Conservation (phyloP, 768 basidiomycete species). For the Hygrocybe coccinea region DNA sequence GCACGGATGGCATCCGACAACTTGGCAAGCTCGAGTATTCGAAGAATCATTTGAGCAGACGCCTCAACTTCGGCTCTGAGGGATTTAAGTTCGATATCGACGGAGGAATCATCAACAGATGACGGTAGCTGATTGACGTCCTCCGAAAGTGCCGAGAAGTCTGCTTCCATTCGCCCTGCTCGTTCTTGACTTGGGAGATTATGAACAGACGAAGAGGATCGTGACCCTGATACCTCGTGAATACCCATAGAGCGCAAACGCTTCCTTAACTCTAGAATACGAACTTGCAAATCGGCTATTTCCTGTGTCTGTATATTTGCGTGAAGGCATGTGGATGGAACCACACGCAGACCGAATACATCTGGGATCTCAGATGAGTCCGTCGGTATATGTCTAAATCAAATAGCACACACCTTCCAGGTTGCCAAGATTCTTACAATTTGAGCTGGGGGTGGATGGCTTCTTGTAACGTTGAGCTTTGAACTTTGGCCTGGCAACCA, state of each 20-base stretch:
- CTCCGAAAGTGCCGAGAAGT: conserved; percentile 41
- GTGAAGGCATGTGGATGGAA: conserved; percentile 31
- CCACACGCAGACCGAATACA: conserved; percentile 48
- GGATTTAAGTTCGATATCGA: conserved; percentile 58
- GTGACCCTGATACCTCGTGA: conserved; percentile 47
- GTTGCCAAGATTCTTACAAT: neutral
- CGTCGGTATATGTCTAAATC: too few relatives aligned
- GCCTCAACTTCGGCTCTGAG: conserved; percentile 55
- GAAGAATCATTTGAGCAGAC: conserved; percentile 45
- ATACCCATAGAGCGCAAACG: conserved; percentile 59
- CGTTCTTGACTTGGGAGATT: conserved; percentile 52
- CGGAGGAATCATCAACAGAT: conserved; percentile 34
- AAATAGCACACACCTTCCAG: neutral
- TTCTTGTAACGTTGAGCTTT: neutral
- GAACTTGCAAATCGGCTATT: conserved; percentile 43
- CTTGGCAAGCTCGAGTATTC: conserved; percentile 51
- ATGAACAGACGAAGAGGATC: conserved; percentile 35
- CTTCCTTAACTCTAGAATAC: conserved; percentile 52
- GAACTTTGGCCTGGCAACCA: neutral
- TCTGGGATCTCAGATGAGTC: conserved; percentile 34
- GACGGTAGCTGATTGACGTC: conserved; percentile 47
- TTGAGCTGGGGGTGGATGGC: neutral
- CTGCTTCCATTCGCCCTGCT: conserved; percentile 41
- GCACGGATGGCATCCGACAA: conserved; percentile 44
- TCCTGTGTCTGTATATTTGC: conserved; percentile 38